Evolutionary conservation across 192 early-diverging fungal genomes (phyloP).

Genomic region (Coemansia furcata): DNA sequence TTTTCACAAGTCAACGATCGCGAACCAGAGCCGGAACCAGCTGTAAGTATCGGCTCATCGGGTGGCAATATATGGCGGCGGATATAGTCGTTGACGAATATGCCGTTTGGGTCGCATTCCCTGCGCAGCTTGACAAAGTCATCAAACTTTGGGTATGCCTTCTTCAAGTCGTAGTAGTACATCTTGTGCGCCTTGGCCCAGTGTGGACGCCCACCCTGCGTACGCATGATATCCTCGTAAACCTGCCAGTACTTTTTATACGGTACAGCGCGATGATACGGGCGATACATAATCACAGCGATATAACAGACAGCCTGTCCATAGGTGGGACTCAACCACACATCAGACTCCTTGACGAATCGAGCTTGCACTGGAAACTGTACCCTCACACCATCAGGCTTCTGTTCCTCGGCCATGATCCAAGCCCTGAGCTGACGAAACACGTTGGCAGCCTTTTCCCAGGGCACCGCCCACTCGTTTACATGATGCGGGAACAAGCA

Average conservation of each 20-base stretch:
- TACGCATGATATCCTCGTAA: constrained; percentile 72
- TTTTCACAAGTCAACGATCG: not conserved
- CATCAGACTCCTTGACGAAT: constrained; percentile 53
- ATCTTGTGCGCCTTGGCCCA: constrained; percentile 77
- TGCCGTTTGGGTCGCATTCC: constrained; percentile 61
- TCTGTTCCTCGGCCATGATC: constrained; percentile 13
- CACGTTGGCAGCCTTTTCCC: not conserved
- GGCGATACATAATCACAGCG: constrained; percentile 74
- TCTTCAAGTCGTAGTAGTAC: constrained; percentile 50
- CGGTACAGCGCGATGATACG: constrained; percentile 63
- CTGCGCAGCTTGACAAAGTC: constrained; percentile 58
- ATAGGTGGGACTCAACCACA: constrained; percentile 72
- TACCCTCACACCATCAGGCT: constrained; percentile 53
- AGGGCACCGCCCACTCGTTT: constrained; percentile 68
- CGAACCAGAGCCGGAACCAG: not conserved
- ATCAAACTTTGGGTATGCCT: constrained; percentile 62
- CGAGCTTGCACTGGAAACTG: constrained; percentile 76
- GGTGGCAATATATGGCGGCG: constrained; percentile 57
- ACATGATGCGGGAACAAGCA: constrained; percentile 70
- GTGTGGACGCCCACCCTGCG: constrained; percentile 64
- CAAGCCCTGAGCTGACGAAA: not conserved
- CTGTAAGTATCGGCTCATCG: not conserved
- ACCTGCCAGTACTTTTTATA: constrained; percentile 71
- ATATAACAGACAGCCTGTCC: constrained; percentile 67
- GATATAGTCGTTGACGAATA: constrained; percentile 75